Evolutionary conservation across 164 flowering plant genomes (phyloP), one percentile per base, ranked within the genome.

Genomic region (Saururus chinensis): DNA sequence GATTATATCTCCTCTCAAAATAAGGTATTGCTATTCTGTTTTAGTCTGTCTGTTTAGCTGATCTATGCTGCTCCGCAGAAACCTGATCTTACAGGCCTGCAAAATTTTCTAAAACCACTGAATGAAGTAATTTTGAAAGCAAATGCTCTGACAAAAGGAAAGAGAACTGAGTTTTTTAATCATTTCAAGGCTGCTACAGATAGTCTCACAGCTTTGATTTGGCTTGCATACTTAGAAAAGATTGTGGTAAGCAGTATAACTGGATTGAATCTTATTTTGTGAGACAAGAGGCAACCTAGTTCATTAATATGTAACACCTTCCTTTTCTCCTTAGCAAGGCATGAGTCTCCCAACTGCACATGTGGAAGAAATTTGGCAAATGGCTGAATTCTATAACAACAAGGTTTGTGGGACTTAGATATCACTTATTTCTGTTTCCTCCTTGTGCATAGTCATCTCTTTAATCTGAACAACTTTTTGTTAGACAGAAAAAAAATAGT

Each of bases 321-420:
- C 41, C 16, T 23, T 66, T 49, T 59, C 26, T 41, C 59, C 61
- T 66, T 66, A 19, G 62, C 45, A 22, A 95, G 99, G 99, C 73
- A 85, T 89, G 95, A 91, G 90, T 84, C 80, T 95, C 79, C 99
- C 99, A 60, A 89, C 83, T 67, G 93, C 96, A 21, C 97, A 95
- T 71, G 97, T 95, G 62, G 99, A 95, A 78, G 99, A 95, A 79
- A 87, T 92, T 72, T 95, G 97, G 99, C 97, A 91, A 73, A 82
- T 81, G 85, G 93, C 97, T 57, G 99, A 95, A 63, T 95, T 95
- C 76, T 95, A 95, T 73, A 80, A 69, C 69, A 89, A 89, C 78
- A 89, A 89, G 95, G 97, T 87, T 76, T 51, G n/a, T n/a, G n/a
- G n/a, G n/a, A n/a, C n/a, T n/a, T n/a, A n/a, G 40, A 19, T 19